Evolutionary conservation across 345 rosid species (phyloP).

Genomic region (Populus ilicifolia): DNA sequence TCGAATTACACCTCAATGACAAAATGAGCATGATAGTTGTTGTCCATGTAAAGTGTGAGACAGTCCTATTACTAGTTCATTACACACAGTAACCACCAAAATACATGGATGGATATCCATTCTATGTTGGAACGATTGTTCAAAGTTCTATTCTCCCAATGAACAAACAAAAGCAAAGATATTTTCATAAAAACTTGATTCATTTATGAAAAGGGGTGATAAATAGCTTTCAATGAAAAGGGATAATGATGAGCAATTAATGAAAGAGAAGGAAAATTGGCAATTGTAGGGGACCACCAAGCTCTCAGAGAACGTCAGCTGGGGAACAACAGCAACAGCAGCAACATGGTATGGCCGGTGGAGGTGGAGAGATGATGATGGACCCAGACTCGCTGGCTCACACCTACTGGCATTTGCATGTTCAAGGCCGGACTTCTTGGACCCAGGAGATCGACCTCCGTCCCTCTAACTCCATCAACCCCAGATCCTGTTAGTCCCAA

Average conservation of each 20-base stretch:
- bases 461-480: slow-evolving; percentile 38
- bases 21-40: no score
- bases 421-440: slow-evolving; percentile 83
- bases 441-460: slow-evolving; percentile 91
- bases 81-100: not conserved
- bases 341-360: slow-evolving; percentile 22
- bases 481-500: slow-evolving; percentile 13
- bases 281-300: slow-evolving; percentile 47
- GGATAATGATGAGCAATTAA: slow-evolving; percentile 9
- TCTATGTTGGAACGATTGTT: no score
- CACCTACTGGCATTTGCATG: slow-evolving; percentile 91
- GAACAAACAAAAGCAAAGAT: not conserved
- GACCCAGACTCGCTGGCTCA: slow-evolving; percentile 87
- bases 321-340: slow-evolving; percentile 48
- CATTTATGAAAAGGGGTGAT: not conserved
- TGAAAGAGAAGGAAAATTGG: slow-evolving; percentile 4
- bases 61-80: no score
- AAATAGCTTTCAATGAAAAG: not conserved
- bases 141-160: not conserved
- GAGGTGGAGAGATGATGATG: slow-evolving; percentile 39
- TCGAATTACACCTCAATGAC: no score
- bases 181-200: no score
- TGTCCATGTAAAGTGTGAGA: no score
- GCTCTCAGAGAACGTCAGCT: slow-evolving; percentile 36
- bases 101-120: not conserved